Conservation (phyloP, 1,284 basidiomycete genomes). For the Gomphus bonarii region DNA sequence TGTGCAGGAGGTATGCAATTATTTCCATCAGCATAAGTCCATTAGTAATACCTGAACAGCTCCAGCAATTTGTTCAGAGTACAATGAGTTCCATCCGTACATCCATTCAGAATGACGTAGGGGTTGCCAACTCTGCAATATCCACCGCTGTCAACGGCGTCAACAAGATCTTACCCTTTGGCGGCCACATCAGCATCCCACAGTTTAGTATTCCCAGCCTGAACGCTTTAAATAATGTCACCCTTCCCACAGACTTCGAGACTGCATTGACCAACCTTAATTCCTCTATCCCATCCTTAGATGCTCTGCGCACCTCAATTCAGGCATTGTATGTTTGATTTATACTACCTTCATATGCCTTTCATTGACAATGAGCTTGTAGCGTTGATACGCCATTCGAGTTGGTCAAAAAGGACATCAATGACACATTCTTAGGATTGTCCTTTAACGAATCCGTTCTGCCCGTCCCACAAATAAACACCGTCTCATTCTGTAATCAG, state of each 20-base stretch:
- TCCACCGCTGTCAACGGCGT: conserved; percentile 52
- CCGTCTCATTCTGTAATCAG: conserved; percentile 58
- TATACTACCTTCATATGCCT: background rate
- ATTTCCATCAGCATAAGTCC: background rate
- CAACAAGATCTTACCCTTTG: conserved; percentile 64
- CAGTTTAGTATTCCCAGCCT: conserved; percentile 67
- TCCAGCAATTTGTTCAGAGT: conserved; percentile 56
- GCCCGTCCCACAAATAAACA: conserved; percentile 60
- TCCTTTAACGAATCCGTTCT: conserved; percentile 60
- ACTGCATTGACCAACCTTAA: conserved; percentile 69
- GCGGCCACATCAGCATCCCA: conserved; percentile 51
- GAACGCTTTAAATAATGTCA: conserved; percentile 64
- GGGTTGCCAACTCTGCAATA: conserved; percentile 60
- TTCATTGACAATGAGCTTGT: conserved; percentile 13
- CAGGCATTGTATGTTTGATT: conserved; percentile 51
- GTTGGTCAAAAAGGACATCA: conserved; percentile 76
- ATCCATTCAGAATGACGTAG: conserved; percentile 63
- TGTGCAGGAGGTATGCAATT: conserved; percentile 60
- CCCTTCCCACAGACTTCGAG: conserved; percentile 73
- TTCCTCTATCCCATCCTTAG: conserved; percentile 68
- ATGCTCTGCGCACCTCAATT: conserved; percentile 64
- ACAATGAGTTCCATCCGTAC: conserved; percentile 51
- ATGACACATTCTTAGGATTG: conserved; percentile 67
- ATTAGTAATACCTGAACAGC: conserved; percentile 32
- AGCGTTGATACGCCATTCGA: conserved; percentile 84